Base-by-base conservation (phyloP, 495 filamentous ascomycete species). In the Lindgomyces ingoldianus region DNA sequence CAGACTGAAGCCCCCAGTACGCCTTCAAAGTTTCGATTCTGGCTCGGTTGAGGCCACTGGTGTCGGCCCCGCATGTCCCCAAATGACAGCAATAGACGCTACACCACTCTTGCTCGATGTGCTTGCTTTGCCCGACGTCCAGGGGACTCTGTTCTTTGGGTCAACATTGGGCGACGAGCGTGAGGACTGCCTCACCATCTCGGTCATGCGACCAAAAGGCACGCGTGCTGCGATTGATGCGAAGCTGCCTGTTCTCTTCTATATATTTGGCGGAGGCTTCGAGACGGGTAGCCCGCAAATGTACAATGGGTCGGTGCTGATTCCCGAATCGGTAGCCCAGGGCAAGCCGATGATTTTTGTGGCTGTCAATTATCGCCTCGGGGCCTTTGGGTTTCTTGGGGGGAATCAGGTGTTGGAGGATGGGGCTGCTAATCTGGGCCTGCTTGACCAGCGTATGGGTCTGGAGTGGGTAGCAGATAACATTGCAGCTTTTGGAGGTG, bases 261-360 rank as follows among this genome's bases (percentile, higher is more conserved):
- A 84, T 83, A 87, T 89, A 59, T 87, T 79, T 64, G 88, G 86
- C 27, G 86, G 87, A 21, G 83, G 79, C 2, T 88, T 87, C 65
- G 83, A 87, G 67, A 70, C 83, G 4, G 87, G 87, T 3, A 80
- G 79, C 0, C 82, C 80, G 60, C 71, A 70, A 71, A 78, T 77
- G 76, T 89, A 88, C 63, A 81, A 89, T 68, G 86, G 78, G 1
- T 68, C 78, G 1, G 69, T 70, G 11, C 64, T 89, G 12, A 75
- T 90, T 0, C 54, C 71, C 0, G 77, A 76, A 29, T 85, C 83
- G 2, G 73, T 85, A 10, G 44, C 64, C 12, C 68, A 82, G 60
- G 77, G 78, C 4, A 84, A 89, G 76, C 85, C 86, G 0, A 81
- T 86, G 58, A 72, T 87, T 52, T 85, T 83, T 55, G 84, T 86